Evolutionary conservation across 345 rosid species (phyloP).

Genomic region (Raphanus raphanistrum): DNA sequence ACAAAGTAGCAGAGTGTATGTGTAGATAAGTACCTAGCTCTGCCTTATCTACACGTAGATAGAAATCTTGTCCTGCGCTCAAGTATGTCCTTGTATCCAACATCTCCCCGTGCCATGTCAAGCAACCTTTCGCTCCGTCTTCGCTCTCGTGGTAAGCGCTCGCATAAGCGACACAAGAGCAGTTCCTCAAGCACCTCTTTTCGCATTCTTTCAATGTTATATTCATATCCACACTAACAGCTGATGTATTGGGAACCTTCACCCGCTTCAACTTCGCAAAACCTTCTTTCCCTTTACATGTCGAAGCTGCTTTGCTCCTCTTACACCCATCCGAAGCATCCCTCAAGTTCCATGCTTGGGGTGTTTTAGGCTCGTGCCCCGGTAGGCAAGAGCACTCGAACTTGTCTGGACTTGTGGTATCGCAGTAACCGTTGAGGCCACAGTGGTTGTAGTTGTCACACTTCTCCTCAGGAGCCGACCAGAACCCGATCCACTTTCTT

Average conservation of each 20-base stretch:
- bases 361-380: conserved; percentile 59
- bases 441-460: conserved; percentile 65
- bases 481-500: conserved; percentile 48
- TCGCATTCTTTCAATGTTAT: conserved; percentile 46
- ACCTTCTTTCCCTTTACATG: conserved; percentile 49
- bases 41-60: conserved; percentile 46
- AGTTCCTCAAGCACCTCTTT: conserved; percentile 46
- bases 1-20: neutral
- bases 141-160: conserved; percentile 45
- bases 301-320: conserved; percentile 31
- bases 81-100: conserved; percentile 45
- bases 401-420: conserved; percentile 28
- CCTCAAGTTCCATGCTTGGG: conserved; percentile 50
- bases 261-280: conserved; percentile 46
- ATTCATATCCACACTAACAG: conserved; percentile 40
- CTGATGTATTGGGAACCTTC: conserved; percentile 57
- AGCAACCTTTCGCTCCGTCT: conserved; percentile 49
- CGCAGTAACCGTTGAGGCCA: conserved; percentile 54
- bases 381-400: conserved; percentile 63
- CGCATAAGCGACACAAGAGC: conserved; percentile 61
- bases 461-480: conserved; percentile 55
- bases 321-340: conserved; percentile 55
- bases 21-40: conserved; percentile 47
- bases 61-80: conserved; percentile 52
- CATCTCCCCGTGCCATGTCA: conserved; percentile 54